Evolutionary conservation across 495 filamentous ascomycete species (phyloP), one percentile per base, ranked within the genome.

Genomic region (Penicillium paxilli): DNA sequence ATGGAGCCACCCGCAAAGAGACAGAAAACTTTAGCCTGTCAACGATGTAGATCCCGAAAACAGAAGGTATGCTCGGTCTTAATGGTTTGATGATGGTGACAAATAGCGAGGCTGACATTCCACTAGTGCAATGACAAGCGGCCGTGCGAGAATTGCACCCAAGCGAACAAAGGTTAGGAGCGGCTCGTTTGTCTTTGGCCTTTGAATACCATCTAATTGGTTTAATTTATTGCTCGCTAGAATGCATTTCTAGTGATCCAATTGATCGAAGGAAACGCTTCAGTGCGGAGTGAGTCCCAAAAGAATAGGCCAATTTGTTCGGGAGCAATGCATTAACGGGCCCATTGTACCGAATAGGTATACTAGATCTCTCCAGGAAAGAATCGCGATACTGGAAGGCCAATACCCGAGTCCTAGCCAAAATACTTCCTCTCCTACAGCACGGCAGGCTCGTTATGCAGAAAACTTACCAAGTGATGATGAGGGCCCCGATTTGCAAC

Each of bases 1-100:
- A 40, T 16, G 22, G 46, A 24, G 23, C 21, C 38, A 2, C 17
- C 56, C 20, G 24, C 22, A 25, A 58, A 58, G 23, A 47, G 47
- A 19, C 55, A 50, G 19, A 55, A 59, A 47, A 26, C 20, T 26
- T 21, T 59, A 26, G 47, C 48, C 8, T 61, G 58, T 33, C 50
- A 28, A 30, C 50, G 58, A 44, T 61, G 58, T 25, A 54, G 58
- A 19, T 49, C 47, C 22, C 50, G 54, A 46, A 61, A 61, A 50
- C 58, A 61, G 33, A 61, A 33, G 24, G 58, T 61, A 47, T 32
- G 32, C 19, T 9, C 32, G 41, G 11, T 26, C 8, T 2, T 11
- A 20, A 22, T 44, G 23, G 8, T n/a, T 33, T 37, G 10, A 17
- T 41, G 14, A 22, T 38, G 8, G 23, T 26, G 1, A 10, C 16